Percentiles rank a stretch among this genome's conserved stretches.
Conservation (phyloP, 1,139 yeast genomes). For the Meyerozyma guilliermondii region DNA sequence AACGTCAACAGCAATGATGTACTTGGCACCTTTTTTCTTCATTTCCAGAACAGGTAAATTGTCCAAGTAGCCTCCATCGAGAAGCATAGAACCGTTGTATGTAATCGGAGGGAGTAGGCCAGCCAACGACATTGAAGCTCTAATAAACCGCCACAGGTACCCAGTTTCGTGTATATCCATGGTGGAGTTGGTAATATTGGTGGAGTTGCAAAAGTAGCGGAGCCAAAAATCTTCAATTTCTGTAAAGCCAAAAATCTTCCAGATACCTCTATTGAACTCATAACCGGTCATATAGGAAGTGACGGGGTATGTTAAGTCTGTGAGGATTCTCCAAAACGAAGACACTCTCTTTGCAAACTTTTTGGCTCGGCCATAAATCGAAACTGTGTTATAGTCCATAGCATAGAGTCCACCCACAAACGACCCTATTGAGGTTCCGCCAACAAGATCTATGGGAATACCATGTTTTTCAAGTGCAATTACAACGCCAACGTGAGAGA, state of each 20-base stretch:
- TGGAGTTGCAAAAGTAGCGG: slow-evolving; percentile 80
- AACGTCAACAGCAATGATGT: slow-evolving; percentile 93
- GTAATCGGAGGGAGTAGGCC: slow-evolving; percentile 88
- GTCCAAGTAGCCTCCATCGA: slow-evolving; percentile 96
- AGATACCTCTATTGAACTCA: slow-evolving; percentile 91
- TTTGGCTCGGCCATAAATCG: slow-evolving; percentile 86
- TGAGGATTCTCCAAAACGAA: slow-evolving; percentile 76
- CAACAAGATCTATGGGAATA: slow-evolving; percentile 87
- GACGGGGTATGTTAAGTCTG: slow-evolving; percentile 88
- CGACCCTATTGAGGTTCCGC: slow-evolving; percentile 96
- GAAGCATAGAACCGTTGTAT: slow-evolving; percentile 84
- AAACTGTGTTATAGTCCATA: slow-evolving; percentile 82
- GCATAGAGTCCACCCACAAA: slow-evolving; percentile 96
- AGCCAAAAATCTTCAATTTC: slow-evolving; percentile 97
- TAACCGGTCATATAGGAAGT: slow-evolving; percentile 96
- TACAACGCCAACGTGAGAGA: slow-evolving; percentile 89
- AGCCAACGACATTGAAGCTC: slow-evolving; percentile 97
- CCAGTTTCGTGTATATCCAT: slow-evolving; percentile 95
- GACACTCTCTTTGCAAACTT: slow-evolving; percentile 79
- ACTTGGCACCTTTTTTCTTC: slow-evolving; percentile 82
- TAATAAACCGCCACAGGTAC: slow-evolving; percentile 89
- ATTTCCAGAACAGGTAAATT: slow-evolving; percentile 89
- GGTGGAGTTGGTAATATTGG: slow-evolving; percentile 92
- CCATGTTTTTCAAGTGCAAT: slow-evolving; percentile 91
- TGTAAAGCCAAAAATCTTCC: slow-evolving; percentile 91